Evolutionary conservation across 2,329 filamentous ascomycete genomes (phyloP).

Genomic region (Curvularia sp.): DNA sequence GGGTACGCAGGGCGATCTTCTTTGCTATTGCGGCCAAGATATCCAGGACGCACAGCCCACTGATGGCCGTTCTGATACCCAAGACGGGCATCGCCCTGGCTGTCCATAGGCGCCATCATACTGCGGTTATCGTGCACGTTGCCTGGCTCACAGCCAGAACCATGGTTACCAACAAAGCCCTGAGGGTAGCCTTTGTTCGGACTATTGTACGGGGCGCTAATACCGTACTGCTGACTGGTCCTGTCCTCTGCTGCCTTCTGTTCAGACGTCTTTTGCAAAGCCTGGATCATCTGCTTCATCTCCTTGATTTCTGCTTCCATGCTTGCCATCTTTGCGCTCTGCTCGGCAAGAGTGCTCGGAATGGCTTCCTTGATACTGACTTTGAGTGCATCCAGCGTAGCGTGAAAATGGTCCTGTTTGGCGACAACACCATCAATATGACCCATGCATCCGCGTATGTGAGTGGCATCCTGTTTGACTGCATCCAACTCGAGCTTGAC

Average conservation of each 20-base stretch:
- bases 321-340: constrained; percentile 32
- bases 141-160: constrained; percentile 17
- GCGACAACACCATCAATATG: constrained; percentile 19
- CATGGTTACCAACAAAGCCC: constrained; percentile 30
- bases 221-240: constrained; percentile 5
- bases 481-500: constrained; percentile 36
- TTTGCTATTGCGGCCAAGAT: constrained; percentile 29
- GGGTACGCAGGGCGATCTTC: constrained; percentile 31
- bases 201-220: constrained; percentile 6
- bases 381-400: constrained; percentile 37
- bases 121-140: constrained; percentile 20
- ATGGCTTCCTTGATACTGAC: constrained; percentile 38
- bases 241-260: constrained; percentile 24
- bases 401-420: constrained; percentile 23
- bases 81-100: constrained; percentile 23
- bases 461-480: constrained; percentile 32
- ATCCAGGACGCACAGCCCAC: constrained; percentile 24
- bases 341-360: constrained; percentile 29
- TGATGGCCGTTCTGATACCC: constrained; percentile 25
- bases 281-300: constrained; percentile 34
- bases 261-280: constrained; percentile 35
- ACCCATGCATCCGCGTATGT: constrained; percentile 13
- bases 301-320: constrained; percentile 37
- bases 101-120: constrained; percentile 21
- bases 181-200: constrained; percentile 30